A percentile compares a stretch with the other conserved stretches of the same genome.
phyloP scores from a whole-genome alignment of 2,329 filamentous ascomycete species.

The Talaromyces piceae region DNA sequence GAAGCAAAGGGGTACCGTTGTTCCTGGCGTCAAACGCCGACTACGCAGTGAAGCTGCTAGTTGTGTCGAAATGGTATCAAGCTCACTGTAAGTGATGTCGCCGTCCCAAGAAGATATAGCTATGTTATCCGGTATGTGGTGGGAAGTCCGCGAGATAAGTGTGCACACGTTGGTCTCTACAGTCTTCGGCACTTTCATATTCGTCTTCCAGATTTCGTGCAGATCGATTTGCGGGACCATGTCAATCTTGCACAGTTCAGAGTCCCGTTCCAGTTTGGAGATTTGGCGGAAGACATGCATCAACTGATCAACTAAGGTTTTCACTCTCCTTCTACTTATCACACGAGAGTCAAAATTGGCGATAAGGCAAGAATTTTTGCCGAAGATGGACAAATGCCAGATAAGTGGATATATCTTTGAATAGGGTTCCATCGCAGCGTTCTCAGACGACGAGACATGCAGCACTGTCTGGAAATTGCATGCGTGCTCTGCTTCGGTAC shows the following conservation, averaged over 20 bases:
- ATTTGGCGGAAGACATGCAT: background rate
- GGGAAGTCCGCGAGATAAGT: conserved; percentile 16
- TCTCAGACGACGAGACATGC: background rate
- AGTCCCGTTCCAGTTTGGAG: background rate
- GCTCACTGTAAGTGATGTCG: conserved; percentile 17
- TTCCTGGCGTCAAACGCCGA: conserved; percentile 21
- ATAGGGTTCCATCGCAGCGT: background rate
- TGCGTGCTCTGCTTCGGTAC: conserved; percentile 33
- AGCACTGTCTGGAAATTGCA: conserved; percentile 31
- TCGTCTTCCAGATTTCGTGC: background rate
- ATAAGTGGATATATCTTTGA: background rate
- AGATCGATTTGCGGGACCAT: background rate
- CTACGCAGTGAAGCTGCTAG: conserved; percentile 20
- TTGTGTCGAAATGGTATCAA: conserved; percentile 23
- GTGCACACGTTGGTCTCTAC: background rate
- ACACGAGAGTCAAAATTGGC: background rate
- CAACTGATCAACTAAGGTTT: background rate
- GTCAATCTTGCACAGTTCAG: background rate
- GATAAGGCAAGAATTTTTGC: background rate
- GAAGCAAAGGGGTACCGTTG: conserved; percentile 18
- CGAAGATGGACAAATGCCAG: background rate
- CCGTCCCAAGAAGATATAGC: conserved; percentile 22
- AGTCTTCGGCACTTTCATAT: background rate
- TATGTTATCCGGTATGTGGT: conserved; percentile 5
- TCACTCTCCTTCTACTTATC: background rate